A percentile compares a stretch with the other conserved stretches of the same genome.
phyloP scores from a whole-genome alignment of 2,329 filamentous ascomycete species.

The Cytospora schulzeri region DNA sequence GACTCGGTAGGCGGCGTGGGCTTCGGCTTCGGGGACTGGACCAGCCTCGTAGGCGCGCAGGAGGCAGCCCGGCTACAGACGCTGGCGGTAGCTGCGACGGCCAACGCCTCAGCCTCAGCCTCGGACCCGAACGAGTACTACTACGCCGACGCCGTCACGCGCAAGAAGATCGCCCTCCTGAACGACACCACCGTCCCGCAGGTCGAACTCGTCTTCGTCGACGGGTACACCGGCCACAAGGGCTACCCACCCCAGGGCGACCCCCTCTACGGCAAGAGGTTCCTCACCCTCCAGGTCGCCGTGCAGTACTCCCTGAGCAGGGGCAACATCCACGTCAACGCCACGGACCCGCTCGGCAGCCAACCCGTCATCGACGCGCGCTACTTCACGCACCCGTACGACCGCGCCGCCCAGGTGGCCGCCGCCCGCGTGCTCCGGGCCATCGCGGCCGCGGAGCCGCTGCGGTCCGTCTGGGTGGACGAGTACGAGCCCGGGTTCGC shows the following conservation, averaged over 20 bases:
- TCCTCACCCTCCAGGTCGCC: constrained; percentile 5
- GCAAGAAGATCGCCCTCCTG: constrained; percentile 10
- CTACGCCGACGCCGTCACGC: not conserved
- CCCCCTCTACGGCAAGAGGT: constrained; percentile 2
- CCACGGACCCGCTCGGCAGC: constrained; percentile 1
- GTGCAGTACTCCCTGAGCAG: constrained; percentile 16
- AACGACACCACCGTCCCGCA: not conserved
- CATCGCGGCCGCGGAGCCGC: not conserved
- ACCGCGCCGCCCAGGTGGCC: constrained; percentile 5
- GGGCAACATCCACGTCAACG: constrained; percentile 15
- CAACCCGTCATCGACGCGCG: constrained; percentile 5
- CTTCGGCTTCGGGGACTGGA: constrained; percentile 14
- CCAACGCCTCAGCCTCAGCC: constrained; percentile 1
- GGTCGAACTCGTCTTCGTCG: constrained; percentile 10
- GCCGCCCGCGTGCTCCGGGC: not conserved
- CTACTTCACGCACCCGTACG: constrained; percentile 8
- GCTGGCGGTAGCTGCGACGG: no score
- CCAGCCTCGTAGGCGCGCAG: not conserved
- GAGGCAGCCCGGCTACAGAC: not conserved
- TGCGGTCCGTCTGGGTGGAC: constrained; percentile 3
- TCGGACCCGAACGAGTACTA: not conserved
- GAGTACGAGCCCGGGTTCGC: constrained; percentile 17
- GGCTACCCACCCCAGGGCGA: constrained; percentile 7
- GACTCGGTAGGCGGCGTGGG: constrained; percentile 9
- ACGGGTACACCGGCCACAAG: constrained; percentile 3